phyloP scores from a whole-genome alignment of 306 rosid species.

The Pachyrhizus erosus region DNA sequence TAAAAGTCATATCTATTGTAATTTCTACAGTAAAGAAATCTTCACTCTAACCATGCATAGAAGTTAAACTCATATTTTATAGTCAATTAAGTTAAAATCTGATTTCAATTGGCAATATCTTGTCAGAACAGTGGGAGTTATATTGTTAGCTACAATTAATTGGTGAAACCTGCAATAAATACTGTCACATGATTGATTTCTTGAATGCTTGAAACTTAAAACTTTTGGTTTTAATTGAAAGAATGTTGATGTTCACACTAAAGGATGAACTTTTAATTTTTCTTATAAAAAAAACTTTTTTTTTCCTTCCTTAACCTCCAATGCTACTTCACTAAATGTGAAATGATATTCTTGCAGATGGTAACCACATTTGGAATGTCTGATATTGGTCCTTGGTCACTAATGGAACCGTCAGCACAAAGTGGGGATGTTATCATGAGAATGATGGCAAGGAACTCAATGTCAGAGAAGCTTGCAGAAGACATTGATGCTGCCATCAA shows the following conservation, averaged over 20 bases:
- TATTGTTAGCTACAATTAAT: slow-evolving; percentile 31
- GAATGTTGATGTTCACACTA: background rate
- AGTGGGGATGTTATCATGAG: slow-evolving; percentile 92
- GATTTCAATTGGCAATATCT: slow-evolving; percentile 13
- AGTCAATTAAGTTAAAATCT: background rate
- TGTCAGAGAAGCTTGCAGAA: slow-evolving; percentile 94
- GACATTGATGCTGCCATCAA: slow-evolving; percentile 86
- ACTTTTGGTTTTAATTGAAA: background rate
- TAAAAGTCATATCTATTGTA: too few species aligned
- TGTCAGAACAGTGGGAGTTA: background rate
- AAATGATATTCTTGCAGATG: slow-evolving; percentile 74
- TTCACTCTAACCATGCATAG: too few species aligned
- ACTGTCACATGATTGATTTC: slow-evolving; percentile 8
- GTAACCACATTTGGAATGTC: slow-evolving; percentile 97
- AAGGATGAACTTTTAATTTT: slow-evolving; percentile 44
- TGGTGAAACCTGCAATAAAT: slow-evolving; percentile 24
- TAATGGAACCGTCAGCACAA: slow-evolving; percentile 81
- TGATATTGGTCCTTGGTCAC: slow-evolving; percentile 96
- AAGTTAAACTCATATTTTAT: too few species aligned
- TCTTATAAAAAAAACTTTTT: background rate
- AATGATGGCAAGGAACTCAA: slow-evolving; percentile 99
- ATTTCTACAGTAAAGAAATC: too few species aligned
- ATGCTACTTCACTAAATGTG: slow-evolving; percentile 25
- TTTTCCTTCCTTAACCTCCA: slow-evolving; percentile 9
- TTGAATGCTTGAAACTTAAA: slow-evolving; percentile 41